Conservation (phyloP, 1,284 basidiomycete genomes). For the Pseudozyma thailandica region DNA sequence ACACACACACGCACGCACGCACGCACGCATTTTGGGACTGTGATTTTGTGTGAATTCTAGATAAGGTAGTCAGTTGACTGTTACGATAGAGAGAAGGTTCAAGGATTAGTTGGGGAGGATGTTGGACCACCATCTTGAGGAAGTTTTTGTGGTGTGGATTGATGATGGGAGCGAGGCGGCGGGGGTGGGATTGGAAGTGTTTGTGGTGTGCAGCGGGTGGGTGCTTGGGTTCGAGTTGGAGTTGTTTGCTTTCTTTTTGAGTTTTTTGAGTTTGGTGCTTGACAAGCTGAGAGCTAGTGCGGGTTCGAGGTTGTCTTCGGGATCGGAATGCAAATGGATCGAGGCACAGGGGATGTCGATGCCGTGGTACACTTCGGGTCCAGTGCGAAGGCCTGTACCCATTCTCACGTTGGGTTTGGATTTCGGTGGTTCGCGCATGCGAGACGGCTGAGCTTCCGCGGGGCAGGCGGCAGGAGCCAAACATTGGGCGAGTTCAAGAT, state of each 20-base stretch:
- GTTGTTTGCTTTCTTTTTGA: constrained; percentile 21
- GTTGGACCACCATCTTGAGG: constrained; percentile 26
- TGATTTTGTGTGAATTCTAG: too few species aligned
- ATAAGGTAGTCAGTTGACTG: too few species aligned
- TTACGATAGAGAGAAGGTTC: background rate
- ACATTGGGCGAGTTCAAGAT: background rate
- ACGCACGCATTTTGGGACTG: too few species aligned
- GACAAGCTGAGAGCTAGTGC: constrained; percentile 12
- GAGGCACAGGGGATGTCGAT: constrained; percentile 56
- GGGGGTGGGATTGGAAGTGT: too few species aligned
- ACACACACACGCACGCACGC: too few species aligned
- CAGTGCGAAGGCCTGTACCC: constrained; percentile 31
- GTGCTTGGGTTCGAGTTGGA: too few species aligned
- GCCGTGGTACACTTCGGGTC: constrained; percentile 48
- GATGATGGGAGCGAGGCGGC: too few species aligned
- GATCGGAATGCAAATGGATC: constrained; percentile 50
- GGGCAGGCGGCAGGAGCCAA: background rate
- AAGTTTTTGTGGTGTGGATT: constrained; percentile 4
- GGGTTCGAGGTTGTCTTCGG: constrained; percentile 44
- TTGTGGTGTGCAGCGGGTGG: too few species aligned
- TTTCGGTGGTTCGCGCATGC: too few species aligned
- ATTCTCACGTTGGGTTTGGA: too few species aligned
- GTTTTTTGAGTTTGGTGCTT: constrained; percentile 7
- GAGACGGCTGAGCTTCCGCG: too few species aligned
- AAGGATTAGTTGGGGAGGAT: constrained; percentile 7